Conservation (phyloP, 2,329 filamentous ascomycete species). For the Fusarium sp. region DNA sequence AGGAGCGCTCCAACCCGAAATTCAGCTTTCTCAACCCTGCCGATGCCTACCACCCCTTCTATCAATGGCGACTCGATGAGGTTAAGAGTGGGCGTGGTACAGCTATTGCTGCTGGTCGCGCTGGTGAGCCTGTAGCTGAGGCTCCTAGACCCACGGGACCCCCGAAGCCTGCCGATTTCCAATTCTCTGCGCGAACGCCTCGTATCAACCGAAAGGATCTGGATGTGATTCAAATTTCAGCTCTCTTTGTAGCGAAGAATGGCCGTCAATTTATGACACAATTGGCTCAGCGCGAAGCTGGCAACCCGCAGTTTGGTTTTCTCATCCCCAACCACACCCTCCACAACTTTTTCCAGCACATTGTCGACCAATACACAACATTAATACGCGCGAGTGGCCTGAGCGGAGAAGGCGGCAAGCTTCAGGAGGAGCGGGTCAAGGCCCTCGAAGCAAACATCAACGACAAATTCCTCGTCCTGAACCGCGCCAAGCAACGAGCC, state of each 20-base stretch:
- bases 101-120: constrained; percentile 79
- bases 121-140: constrained; percentile 69
- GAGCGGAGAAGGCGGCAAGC: constrained; percentile 74
- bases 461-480: constrained; percentile 84
- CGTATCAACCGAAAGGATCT: constrained; percentile 96
- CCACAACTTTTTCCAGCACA: constrained; percentile 92
- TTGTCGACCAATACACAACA: constrained; percentile 93
- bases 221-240: constrained; percentile 79
- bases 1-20: constrained; percentile 86
- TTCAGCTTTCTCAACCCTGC: constrained; percentile 86
- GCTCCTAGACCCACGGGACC: constrained; percentile 81
- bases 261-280: constrained; percentile 92
- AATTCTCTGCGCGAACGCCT: constrained; percentile 96
- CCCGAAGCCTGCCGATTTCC: constrained; percentile 85
- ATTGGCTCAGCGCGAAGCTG: constrained; percentile 86
- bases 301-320: constrained; percentile 97
- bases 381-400: constrained; percentile 77
- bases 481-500: constrained; percentile 84
- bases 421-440: constrained; percentile 78
- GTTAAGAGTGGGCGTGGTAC: constrained; percentile 87
- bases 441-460: constrained; percentile 80
- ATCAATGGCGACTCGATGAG: constrained; percentile 90
- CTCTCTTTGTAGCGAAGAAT: constrained; percentile 92
- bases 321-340: constrained; percentile 94
- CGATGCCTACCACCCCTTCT: constrained; percentile 90